Percentiles rank a stretch among this genome's conserved stretches.
These are phyloP conservation scores for Gyrodon tennesseensis DNA, from an alignment of 1,284 basidiomycete genomes.

Conservation along the genomic window DNA sequence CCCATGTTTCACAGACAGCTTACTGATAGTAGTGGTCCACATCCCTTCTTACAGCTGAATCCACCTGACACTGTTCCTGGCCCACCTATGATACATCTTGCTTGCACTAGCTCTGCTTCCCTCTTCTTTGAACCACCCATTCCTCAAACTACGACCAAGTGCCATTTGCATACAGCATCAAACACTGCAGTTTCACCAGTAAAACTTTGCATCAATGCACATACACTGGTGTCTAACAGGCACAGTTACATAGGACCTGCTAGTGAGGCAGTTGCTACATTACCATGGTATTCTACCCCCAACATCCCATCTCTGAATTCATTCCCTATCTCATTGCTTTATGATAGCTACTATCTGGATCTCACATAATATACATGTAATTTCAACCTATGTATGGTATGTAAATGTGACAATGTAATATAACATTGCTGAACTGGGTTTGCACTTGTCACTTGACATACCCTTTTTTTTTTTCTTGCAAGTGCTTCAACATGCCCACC, in stretches of 20 bases:
- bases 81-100: constrained; percentile 42
- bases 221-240: constrained; percentile 48
- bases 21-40: constrained; percentile 40
- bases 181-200: constrained; percentile 22
- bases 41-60: constrained; percentile 29
- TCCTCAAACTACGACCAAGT: constrained; percentile 38
- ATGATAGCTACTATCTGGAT: constrained; percentile 33
- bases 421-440: no score
- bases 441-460: no score
- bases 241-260: constrained; percentile 60
- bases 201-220: constrained; percentile 28
- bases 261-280: constrained; percentile 33
- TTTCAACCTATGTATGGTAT: no score
- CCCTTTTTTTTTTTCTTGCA: no score
- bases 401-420: no score
- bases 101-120: constrained; percentile 60
- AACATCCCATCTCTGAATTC: constrained; percentile 52
- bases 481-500: no score
- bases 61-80: constrained; percentile 37
- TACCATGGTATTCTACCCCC: constrained; percentile 52
- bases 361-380: no score
- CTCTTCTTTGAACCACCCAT: constrained; percentile 73
- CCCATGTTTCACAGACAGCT: constrained; percentile 52
- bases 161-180: constrained; percentile 35
- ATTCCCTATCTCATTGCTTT: constrained; percentile 46